Evolutionary conservation across 2,329 filamentous ascomycete genomes (phyloP), one percentile per base, ranked within the genome.

Genomic region (Claviceps africana): DNA sequence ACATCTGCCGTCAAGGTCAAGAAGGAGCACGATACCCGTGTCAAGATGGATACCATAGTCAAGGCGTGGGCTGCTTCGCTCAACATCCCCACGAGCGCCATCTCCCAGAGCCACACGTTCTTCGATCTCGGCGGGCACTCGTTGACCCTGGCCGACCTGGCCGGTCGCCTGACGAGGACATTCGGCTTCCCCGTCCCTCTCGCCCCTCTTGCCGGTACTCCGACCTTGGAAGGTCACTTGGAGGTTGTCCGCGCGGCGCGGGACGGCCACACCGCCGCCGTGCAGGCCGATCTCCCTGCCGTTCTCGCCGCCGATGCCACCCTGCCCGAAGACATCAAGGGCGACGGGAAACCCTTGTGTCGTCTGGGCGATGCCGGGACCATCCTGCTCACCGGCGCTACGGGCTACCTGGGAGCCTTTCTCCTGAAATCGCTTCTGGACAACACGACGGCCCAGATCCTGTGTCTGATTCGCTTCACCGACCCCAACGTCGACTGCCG

Each of bases 61-160:
- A 78, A 83, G 58, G 74, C 85, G 51, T 91, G 86, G 86, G 83
- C 85, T 2, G 73, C 79, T 2, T 78, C 82, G 28, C 72, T 91
- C 15, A 81, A 83, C 56, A 76, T 84, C n/a, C 76, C 83, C 0
- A 69, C 73, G 10, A 74, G 68, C 42, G 72, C 77, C 21, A 78
- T 90, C 25, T 85, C 83, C 61, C 77, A 72, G 1, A 81, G 86
- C 55, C 82, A 88, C 63, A 84, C 82, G 64, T 91, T 91, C 66
- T 91, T 90, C 62, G 86, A 90, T 55, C 71, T 91, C 1, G 86
- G 86, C 37, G 86, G 86, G 0, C 86, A 91, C 65, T 89, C 85
- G 0, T 69, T 91, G 51, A 81, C 81, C 2, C 76, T 91, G n/a
- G 86, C 86, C 0, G 83, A 88, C 55, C 74, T 91, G 28, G 81